Conservation (phyloP, 257 asterid species). For the Apocynum venetum region DNA sequence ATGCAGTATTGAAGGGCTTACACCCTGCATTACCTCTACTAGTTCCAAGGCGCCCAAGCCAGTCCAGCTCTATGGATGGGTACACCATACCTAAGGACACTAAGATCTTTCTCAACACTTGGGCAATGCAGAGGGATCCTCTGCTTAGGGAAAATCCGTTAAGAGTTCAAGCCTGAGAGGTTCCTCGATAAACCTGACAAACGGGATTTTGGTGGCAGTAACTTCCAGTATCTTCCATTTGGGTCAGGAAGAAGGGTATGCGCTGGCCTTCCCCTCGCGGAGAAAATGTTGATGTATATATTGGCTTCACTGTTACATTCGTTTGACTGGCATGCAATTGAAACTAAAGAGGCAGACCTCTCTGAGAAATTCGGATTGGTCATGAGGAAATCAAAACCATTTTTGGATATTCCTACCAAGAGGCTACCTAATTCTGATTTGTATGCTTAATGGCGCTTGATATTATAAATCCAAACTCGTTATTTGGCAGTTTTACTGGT, state of each 20-base stretch:
- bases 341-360: slow-evolving; percentile 13
- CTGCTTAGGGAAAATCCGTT: slow-evolving; percentile 27
- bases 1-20: slow-evolving; percentile 31
- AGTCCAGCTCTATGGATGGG: neutral
- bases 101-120: neutral
- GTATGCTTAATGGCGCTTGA: too few relatives aligned
- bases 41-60: slow-evolving; percentile 16
- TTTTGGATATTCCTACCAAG: neutral
- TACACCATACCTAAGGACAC: too few relatives aligned
- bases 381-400: neutral
- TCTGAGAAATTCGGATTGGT: neutral
- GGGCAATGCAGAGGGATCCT: slow-evolving; percentile 36
- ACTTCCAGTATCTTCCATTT: slow-evolving; percentile 50
- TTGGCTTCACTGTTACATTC: slow-evolving; percentile 39
- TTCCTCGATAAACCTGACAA: slow-evolving; percentile 14
- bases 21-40: too few relatives aligned
- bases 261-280: slow-evolving; percentile 37
- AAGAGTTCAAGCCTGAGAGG: slow-evolving; percentile 30
- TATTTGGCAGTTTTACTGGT: too few relatives aligned
- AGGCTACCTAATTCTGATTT: neutral
- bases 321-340: slow-evolving; percentile 36
- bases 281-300: slow-evolving; percentile 31
- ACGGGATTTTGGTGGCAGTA: slow-evolving; percentile 44
- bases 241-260: slow-evolving; percentile 49
- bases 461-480: too few relatives aligned